These are phyloP conservation scores for Gracilaria gracilis DNA, from an alignment of 23 red algal genomes.

Conservation along the genomic window DNA sequence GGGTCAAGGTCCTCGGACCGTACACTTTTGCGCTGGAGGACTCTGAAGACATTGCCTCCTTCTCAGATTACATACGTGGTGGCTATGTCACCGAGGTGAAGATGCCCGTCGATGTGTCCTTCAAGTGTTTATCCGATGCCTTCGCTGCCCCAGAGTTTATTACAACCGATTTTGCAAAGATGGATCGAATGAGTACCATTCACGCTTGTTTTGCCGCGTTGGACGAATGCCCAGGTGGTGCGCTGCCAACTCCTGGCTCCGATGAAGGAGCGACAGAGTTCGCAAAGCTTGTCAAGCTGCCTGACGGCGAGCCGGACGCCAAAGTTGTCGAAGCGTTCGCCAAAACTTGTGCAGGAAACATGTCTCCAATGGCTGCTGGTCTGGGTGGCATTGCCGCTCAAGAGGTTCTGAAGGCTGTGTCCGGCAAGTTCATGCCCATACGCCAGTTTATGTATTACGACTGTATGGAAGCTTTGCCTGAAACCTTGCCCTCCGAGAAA, in stretches of 20 bases:
- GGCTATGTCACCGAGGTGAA: constrained; percentile 94
- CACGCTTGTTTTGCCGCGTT: constrained; percentile 88
- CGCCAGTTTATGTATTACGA: constrained; percentile 95
- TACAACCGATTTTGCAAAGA: constrained; percentile 92
- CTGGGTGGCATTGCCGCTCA: constrained; percentile 95
- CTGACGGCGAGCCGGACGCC: constrained; percentile 53
- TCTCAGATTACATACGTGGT: constrained; percentile 88
- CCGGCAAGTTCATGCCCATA: constrained; percentile 96
- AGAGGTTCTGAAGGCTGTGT: constrained; percentile 95
- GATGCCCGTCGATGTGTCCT: constrained; percentile 83
- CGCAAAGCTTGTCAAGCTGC: constrained; percentile 68
- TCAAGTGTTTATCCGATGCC: constrained; percentile 78
- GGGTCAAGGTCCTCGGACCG: constrained; percentile 82
- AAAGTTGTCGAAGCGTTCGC: constrained; percentile 87
- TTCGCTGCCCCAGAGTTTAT: constrained; percentile 63
- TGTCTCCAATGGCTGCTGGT: constrained; percentile 92
- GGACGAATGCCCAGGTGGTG: constrained; percentile 62
- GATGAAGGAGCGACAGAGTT: constrained; percentile 70
- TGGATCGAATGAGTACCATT: constrained; percentile 76
- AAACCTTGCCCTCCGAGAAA: constrained; percentile 77
- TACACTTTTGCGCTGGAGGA: constrained; percentile 92
- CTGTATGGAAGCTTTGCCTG: constrained; percentile 82
- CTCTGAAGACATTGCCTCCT: constrained; percentile 57
- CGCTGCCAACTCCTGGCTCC: constrained; percentile 78
- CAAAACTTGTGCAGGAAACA: constrained; percentile 77